phyloP scores from a whole-genome alignment of 148 eudicot species.

The Fagopyrum tataricum region DNA sequence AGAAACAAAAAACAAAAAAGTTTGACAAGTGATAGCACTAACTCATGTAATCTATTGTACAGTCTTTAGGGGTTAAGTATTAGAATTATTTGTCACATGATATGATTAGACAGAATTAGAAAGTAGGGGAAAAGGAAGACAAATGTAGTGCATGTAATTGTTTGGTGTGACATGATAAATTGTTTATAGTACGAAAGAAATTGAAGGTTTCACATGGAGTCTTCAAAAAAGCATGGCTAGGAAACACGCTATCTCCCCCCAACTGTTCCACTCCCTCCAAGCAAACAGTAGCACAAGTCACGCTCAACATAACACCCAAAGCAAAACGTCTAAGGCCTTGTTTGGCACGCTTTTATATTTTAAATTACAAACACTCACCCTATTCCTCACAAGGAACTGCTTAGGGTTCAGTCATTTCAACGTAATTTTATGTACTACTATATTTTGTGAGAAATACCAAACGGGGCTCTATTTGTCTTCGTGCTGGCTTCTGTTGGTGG shows the following conservation, averaged over 20 bases:
- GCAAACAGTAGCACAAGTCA: slow-evolving; percentile 6
- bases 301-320: slow-evolving; percentile 2
- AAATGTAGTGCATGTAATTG: neutral
- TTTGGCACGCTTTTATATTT: neutral
- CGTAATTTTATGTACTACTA: too few relatives aligned
- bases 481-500: neutral
- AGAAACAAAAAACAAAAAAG: too few relatives aligned
- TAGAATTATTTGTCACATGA: neutral
- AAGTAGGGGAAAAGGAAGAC: neutral
- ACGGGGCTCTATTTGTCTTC: neutral
- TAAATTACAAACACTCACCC: neutral
- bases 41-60: too few relatives aligned
- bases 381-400: too few relatives aligned
- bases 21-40: too few relatives aligned
- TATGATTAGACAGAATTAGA: neutral
- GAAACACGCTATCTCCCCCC: neutral
- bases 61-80: neutral
- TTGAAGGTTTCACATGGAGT: neutral
- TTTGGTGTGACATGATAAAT: slow-evolving; percentile 3
- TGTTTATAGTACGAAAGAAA: neutral
- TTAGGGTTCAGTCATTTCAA: too few relatives aligned
- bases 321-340: neutral
- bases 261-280: neutral
- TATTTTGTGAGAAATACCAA: neutral
- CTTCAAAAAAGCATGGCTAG: neutral